Evolutionary conservation across 1,139 yeast genomes (phyloP), one percentile per base, ranked within the genome.

Genomic region (Blastobotrys arbuscula): DNA sequence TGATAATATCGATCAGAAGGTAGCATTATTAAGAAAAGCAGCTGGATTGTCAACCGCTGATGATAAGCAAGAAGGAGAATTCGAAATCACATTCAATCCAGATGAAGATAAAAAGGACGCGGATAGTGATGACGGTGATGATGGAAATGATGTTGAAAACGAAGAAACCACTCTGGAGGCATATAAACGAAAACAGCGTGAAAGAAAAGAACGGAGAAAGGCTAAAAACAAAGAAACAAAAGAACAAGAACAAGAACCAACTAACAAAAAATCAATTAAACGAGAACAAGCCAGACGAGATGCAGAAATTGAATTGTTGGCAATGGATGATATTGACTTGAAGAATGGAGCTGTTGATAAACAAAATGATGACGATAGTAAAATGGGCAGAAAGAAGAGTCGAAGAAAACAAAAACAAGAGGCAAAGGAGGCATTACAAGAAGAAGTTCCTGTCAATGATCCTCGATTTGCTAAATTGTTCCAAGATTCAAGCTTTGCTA

Each of bases 81-180:
- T 92, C 89, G 97, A 92, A 64, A 86, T 94, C 57, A 89, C 97
- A 0, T 94, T 94, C 67, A 88, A 90, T 37, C 97, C 98, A 2
- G 78, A 76, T 40, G 84, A 74, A n/a, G 67, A 61, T 3, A 64
- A 65, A 37, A 66, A 56, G 7, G 63, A 57, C 24, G 63, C 49
- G 20, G 63, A 61, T 21, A 59, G 54, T 45, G 53, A 61, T 47
- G 57, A 69, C 42, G 72, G 63, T 16, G 73, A 69, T 7, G 72
- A 73, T 35, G 26, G 7, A 2, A 26, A 23, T 21, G 33, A 39
- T 7, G 3, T 3, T 35, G 38, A 12, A 5, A 5, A 35, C 3
- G 92, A 84, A 49, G 90, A 88, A 62, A 74, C 83, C 13, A 82
- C 97, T 0, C 79, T 94, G 45, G 94, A 85, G 38, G 86, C 83